phyloP scores from a whole-genome alignment of 805 yeast species.

The Ogataea philodendri region DNA sequence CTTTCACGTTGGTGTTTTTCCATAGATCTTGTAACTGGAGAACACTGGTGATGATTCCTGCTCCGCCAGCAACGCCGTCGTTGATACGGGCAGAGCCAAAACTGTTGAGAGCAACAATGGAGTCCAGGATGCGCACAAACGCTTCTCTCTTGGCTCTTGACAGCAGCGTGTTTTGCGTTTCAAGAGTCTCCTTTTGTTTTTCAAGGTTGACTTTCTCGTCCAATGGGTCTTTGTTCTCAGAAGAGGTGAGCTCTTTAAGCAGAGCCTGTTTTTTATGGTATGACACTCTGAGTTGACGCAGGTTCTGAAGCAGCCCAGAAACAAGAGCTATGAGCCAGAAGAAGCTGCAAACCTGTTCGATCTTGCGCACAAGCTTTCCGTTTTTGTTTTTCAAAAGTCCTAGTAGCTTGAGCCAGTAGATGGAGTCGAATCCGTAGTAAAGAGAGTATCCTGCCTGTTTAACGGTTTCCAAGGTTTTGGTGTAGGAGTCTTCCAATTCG shows the following conservation, averaged over 20 bases:
- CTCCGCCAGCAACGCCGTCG: slow-evolving; percentile 80
- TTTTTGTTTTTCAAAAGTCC: slow-evolving; percentile 46
- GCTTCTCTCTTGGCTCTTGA: slow-evolving; percentile 55
- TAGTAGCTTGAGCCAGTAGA: slow-evolving; percentile 58
- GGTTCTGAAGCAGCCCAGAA: slow-evolving; percentile 59
- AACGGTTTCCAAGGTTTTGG: slow-evolving; percentile 50
- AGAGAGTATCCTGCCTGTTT: slow-evolving; percentile 62
- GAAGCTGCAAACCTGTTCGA: slow-evolving; percentile 59
- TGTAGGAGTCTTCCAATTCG: slow-evolving; percentile 59
- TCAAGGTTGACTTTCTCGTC: slow-evolving; percentile 21
- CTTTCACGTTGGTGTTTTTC: slow-evolving; percentile 42
- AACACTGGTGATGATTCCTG: slow-evolving; percentile 79
- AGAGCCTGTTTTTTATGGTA: slow-evolving; percentile 36
- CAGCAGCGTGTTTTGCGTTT: slow-evolving; percentile 41
- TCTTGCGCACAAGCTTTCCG: slow-evolving; percentile 36
- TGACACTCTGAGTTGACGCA: slow-evolving; percentile 49
- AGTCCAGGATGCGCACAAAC: slow-evolving; percentile 74
- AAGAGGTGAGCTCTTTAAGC: slow-evolving; percentile 13
- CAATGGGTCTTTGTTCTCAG: slow-evolving; percentile 37
- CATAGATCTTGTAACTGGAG: slow-evolving; percentile 76
- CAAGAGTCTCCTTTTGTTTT: slow-evolving; percentile 32
- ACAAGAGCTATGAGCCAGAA: slow-evolving; percentile 76
- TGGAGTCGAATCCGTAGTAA: slow-evolving; percentile 61
- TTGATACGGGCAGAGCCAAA: slow-evolving; percentile 57
- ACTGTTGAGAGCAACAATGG: slow-evolving; percentile 70